A percentile compares a stretch with the other conserved stretches of the same genome.
Evolutionary conservation across 495 filamentous ascomycete genomes (phyloP).

Genomic region (Daldinia childiae): DNA sequence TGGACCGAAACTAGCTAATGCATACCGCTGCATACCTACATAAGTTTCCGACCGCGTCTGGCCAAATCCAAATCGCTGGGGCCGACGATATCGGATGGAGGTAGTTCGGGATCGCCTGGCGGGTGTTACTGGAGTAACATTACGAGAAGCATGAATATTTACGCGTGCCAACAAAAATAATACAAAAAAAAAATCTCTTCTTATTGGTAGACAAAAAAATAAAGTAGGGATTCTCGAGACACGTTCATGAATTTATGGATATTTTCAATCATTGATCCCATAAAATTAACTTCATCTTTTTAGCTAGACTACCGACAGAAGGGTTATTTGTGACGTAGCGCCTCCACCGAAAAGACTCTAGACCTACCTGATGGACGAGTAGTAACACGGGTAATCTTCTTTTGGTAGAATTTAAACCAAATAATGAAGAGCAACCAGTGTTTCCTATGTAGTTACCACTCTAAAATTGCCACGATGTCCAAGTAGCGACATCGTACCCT

Average conservation of each 20-base stretch:
- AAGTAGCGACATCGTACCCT: neutral
- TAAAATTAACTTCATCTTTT: neutral
- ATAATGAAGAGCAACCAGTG: neutral
- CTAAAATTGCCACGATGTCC: neutral
- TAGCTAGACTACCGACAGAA: neutral
- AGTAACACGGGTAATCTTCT: neutral
- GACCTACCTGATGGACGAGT: neutral
- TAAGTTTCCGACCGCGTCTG: neutral
- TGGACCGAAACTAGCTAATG: neutral
- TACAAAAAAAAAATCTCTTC: neutral
- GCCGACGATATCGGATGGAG: neutral
- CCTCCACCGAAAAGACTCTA: neutral
- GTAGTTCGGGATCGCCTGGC: constrained; percentile 1
- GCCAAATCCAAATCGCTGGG: neutral
- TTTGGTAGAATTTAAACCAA: neutral
- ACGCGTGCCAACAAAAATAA: neutral
- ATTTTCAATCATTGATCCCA: neutral
- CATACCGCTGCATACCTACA: neutral
- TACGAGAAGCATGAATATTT: neutral
- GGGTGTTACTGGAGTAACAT: neutral
- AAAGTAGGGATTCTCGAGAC: neutral
- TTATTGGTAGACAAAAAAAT: neutral
- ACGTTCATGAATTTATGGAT: neutral
- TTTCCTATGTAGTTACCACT: neutral
- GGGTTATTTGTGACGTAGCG: constrained; percentile 1